These are phyloP conservation scores for Ophiosphaerella herpotricha DNA, from an alignment of 2,329 filamentous ascomycete genomes.

Conservation along the genomic window DNA sequence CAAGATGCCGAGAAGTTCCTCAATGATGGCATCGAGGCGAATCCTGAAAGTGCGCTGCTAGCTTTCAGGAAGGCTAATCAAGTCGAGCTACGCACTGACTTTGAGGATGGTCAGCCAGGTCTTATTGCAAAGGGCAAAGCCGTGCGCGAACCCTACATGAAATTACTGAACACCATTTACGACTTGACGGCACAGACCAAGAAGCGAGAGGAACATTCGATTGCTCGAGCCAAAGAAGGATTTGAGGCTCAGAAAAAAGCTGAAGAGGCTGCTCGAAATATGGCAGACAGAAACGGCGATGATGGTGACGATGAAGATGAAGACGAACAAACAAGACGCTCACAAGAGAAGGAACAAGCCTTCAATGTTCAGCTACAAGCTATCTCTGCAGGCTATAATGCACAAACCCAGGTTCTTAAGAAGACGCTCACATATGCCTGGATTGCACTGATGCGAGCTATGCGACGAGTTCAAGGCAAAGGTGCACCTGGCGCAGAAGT, in stretches of 20 bases:
- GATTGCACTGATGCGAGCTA: slow-evolving; percentile 92
- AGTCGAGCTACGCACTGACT: slow-evolving; percentile 76
- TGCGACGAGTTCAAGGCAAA: slow-evolving; percentile 89
- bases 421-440: slow-evolving; percentile 89
- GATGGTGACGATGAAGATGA: slow-evolving; percentile 62
- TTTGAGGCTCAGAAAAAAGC: slow-evolving; percentile 54
- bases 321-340: slow-evolving; percentile 39
- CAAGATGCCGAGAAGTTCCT: slow-evolving; percentile 79
- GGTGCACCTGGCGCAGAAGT: slow-evolving; percentile 64
- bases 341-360: slow-evolving; percentile 56
- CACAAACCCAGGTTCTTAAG: slow-evolving; percentile 76
- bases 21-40: slow-evolving; percentile 80
- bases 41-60: slow-evolving; percentile 89
- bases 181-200: slow-evolving; percentile 75
- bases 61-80: slow-evolving; percentile 89
- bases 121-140: slow-evolving; percentile 68
- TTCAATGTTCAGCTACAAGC: slow-evolving; percentile 61
- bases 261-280: slow-evolving; percentile 45
- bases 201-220: slow-evolving; percentile 66
- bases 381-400: slow-evolving; percentile 68
- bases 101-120: slow-evolving; percentile 75
- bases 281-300: slow-evolving; percentile 46
- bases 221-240: slow-evolving; percentile 60
- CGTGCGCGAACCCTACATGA: slow-evolving; percentile 82
- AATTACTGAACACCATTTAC: slow-evolving; percentile 85